phyloP scores from a whole-genome alignment of 805 yeast species.

The Candida endomychidarum region DNA sequence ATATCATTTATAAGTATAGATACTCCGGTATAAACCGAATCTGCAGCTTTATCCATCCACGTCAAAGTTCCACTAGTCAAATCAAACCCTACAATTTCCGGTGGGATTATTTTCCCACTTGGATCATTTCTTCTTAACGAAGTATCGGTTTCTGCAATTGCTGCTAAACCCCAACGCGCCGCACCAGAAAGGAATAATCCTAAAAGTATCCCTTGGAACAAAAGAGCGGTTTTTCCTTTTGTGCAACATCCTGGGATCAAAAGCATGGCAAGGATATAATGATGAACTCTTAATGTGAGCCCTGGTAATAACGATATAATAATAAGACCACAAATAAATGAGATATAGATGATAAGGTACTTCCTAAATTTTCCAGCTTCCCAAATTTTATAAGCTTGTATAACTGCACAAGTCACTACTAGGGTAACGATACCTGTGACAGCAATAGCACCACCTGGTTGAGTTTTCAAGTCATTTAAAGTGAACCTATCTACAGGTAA shows the following conservation, averaged over 20 bases:
- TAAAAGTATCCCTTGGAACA: slow-evolving; percentile 80
- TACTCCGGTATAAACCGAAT: slow-evolving; percentile 20
- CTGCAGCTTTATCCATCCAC: slow-evolving; percentile 30
- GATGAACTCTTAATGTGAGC: slow-evolving; percentile 74
- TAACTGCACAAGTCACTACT: slow-evolving; percentile 53
- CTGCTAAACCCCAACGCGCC: slow-evolving; percentile 91
- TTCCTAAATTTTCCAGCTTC: slow-evolving; percentile 63
- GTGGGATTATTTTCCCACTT: slow-evolving; percentile 53
- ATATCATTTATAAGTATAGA: slow-evolving; percentile 77
- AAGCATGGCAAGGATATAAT: slow-evolving; percentile 71
- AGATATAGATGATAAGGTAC: slow-evolving; percentile 55
- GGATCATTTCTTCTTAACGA: slow-evolving; percentile 76
- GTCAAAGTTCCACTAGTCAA: slow-evolving; percentile 29
- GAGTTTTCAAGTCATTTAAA: slow-evolving; percentile 62
- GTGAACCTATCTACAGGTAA: slow-evolving; percentile 86
- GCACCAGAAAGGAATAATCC: slow-evolving; percentile 85
- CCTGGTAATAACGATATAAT: slow-evolving; percentile 57
- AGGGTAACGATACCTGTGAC: slow-evolving; percentile 49
- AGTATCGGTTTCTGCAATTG: slow-evolving; percentile 74
- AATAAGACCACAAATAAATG: slow-evolving; percentile 44
- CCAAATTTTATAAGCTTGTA: slow-evolving; percentile 84
- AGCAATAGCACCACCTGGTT: slow-evolving; percentile 75
- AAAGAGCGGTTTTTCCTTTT: slow-evolving; percentile 63
- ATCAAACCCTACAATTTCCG: slow-evolving; percentile 40
- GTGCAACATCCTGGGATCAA: slow-evolving; percentile 84